Evolutionary conservation across 2,329 filamentous ascomycete species (phyloP), one percentile per base, ranked within the genome.

Genomic region (Neoscytalidium dimidiatum): DNA sequence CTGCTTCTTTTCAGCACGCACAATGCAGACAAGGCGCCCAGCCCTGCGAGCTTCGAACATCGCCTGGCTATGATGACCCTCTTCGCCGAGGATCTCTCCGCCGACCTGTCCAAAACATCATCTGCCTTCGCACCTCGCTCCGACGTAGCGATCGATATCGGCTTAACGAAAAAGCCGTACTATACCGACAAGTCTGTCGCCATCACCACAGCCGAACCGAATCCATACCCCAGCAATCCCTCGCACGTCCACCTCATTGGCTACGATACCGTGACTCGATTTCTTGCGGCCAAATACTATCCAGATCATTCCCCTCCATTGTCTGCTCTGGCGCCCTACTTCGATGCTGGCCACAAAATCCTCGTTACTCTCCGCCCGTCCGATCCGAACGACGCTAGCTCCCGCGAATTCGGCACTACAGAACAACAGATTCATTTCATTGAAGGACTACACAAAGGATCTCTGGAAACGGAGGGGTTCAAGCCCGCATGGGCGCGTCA

Each of bases 251-350:
- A 91, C 71, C 84, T 94, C 2, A 85, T 87, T 1, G 92, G 92
- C 29, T 94, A 88, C 73, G 91, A 94, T 71, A 94, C 91, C 0
- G 78, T 94, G 6, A 86, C 90, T 17, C 85, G 91, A 21, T 86
- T 94, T 61, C 86, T 91, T 62, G 82, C 91, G 56, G 84, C 89
- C 0, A 91, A 90, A 73, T 94, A 94, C 77, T 92, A 92, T 72
- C 73, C 75, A 5, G 69, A 74, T 62, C 68, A 80, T 71, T 38
- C 75, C 64, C 73, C 80, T 73, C 70, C 90, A 67, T 80, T 86
- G 13, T 76, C 75, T 0, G 85, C 85, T 0, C 80, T 94, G 2
- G 79, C 79, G 1, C 86, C 87, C 0, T 91, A 92, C 72, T 88
- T 94, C 68, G 77, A 79, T 26, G 72, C 75, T 1, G 81, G 82